These are phyloP conservation scores for Auriscalpium orientale DNA, from an alignment of 768 basidiomycete species.

Conservation along the genomic window DNA sequence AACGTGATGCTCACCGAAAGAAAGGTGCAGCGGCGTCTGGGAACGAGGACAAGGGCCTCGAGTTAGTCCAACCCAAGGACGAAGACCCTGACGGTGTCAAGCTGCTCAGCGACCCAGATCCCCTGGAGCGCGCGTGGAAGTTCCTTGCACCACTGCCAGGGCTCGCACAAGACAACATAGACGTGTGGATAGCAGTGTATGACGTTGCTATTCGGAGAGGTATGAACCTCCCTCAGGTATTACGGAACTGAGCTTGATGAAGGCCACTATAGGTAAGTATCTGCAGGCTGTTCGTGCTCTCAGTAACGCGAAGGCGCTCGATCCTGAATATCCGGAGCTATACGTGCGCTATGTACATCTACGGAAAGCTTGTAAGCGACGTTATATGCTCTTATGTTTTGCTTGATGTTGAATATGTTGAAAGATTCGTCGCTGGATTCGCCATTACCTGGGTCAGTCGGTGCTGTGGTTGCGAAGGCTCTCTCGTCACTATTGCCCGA, in stretches of 20 bases:
- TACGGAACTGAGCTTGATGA: too few relatives aligned
- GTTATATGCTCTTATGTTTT: background rate
- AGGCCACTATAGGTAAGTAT: conserved; percentile 52
- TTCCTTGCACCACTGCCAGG: conserved; percentile 55
- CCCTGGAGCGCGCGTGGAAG: conserved; percentile 70
- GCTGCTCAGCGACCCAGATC: conserved; percentile 51
- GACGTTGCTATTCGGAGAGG: conserved; percentile 80
- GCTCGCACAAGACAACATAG: conserved; percentile 44
- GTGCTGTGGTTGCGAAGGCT: conserved; percentile 40
- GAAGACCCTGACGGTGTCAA: conserved; percentile 82
- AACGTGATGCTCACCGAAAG: background rate
- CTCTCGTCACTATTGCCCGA: conserved; percentile 47
- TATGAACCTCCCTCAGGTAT: conserved; percentile 29
- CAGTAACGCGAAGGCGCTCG: conserved; percentile 42
- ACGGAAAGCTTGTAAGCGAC: conserved; percentile 40
- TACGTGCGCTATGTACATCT: conserved; percentile 68
- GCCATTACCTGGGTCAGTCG: conserved; percentile 37
- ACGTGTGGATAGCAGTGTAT: conserved; percentile 68
- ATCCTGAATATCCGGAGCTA: conserved; percentile 54
- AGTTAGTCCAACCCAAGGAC: conserved; percentile 49
- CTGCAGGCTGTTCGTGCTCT: conserved; percentile 73
- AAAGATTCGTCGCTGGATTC: conserved; percentile 40
- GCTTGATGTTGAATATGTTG: background rate
- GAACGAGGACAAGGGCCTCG: conserved; percentile 68
- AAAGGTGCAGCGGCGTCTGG: conserved; percentile 28